Evolutionary conservation across 1,139 yeast species (phyloP).

Genomic region (Pichia sp.): DNA sequence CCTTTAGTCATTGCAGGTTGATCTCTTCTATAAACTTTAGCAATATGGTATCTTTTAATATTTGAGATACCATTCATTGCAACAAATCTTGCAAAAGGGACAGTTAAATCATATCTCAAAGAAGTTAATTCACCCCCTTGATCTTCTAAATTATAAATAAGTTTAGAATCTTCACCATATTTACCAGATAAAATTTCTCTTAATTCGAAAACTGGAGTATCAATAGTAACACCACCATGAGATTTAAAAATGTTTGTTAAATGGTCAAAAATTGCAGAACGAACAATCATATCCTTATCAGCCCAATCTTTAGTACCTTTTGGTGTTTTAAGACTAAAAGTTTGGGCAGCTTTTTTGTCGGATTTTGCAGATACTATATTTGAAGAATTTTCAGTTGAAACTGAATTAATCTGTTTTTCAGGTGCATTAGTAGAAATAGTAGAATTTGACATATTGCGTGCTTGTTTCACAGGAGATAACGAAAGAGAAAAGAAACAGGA

Average conservation of each 20-base stretch:
- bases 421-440: slow-evolving; percentile 9
- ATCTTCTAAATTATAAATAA: slow-evolving; percentile 91
- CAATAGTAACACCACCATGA: slow-evolving; percentile 97
- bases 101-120: slow-evolving; percentile 90
- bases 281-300: slow-evolving; percentile 91
- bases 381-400: neutral
- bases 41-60: slow-evolving; percentile 93
- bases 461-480: too few relatives aligned
- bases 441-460: neutral
- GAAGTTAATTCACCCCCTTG: slow-evolving; percentile 98
- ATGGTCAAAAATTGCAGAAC: slow-evolving; percentile 77
- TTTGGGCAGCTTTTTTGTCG: slow-evolving; percentile 19
- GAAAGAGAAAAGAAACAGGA: too few relatives aligned
- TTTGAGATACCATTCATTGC: slow-evolving; percentile 88
- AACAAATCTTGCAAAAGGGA: slow-evolving; percentile 93
- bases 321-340: slow-evolving; percentile 80
- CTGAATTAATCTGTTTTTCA: slow-evolving; percentile 4
- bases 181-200: slow-evolving; percentile 94
- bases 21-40: slow-evolving; percentile 96
- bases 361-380: slow-evolving; percentile 3
- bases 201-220: slow-evolving; percentile 94
- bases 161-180: slow-evolving; percentile 95
- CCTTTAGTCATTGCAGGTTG: slow-evolving; percentile 99
- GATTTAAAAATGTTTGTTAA: slow-evolving; percentile 74
- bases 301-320: slow-evolving; percentile 99